Evolutionary conservation across 768 basidiomycete species (phyloP).

Genomic region (Suillus decipiens): DNA sequence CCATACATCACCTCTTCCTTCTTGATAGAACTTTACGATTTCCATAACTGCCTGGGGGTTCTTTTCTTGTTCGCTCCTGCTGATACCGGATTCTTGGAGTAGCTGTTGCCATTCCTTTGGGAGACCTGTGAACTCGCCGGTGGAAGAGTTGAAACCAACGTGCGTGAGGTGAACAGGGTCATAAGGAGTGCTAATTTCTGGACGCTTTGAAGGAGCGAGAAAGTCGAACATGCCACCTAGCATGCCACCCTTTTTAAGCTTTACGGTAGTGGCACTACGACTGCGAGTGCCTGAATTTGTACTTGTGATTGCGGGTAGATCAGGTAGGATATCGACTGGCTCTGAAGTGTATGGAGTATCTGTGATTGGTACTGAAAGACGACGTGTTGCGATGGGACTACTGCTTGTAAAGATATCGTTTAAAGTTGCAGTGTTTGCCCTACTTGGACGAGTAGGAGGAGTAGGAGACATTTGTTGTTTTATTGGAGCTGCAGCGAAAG

Average conservation of each 20-base stretch:
- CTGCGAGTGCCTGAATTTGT: conserved; percentile 34
- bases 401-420: conserved; percentile 66
- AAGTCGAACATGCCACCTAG: conserved; percentile 68
- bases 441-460: conserved; percentile 78
- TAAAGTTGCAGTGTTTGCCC: conserved; percentile 81
- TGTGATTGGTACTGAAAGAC: conserved; percentile 51
- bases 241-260: conserved; percentile 64
- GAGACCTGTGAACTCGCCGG: conserved; percentile 96
- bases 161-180: conserved; percentile 99
- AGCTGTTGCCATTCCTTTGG: conserved; percentile 99
- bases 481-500: conserved; percentile 47
- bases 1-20: conserved; percentile 80
- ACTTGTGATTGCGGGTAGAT: conserved; percentile 16
- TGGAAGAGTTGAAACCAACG: conserved; percentile 98
- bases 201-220: conserved; percentile 57
- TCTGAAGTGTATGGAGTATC: conserved; percentile 24
- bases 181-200: conserved; percentile 96
- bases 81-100: conserved; percentile 93
- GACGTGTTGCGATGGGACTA: conserved; percentile 44
- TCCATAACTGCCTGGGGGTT: conserved; percentile 98
- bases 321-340: conserved; percentile 25
- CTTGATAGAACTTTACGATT: conserved; percentile 98
- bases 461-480: conserved; percentile 39
- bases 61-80: conserved; percentile 91
- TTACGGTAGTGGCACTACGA: conserved; percentile 43